Evolutionary conservation across 805 yeast genomes (phyloP).

Genomic region (Maudiozyma turicensis): DNA sequence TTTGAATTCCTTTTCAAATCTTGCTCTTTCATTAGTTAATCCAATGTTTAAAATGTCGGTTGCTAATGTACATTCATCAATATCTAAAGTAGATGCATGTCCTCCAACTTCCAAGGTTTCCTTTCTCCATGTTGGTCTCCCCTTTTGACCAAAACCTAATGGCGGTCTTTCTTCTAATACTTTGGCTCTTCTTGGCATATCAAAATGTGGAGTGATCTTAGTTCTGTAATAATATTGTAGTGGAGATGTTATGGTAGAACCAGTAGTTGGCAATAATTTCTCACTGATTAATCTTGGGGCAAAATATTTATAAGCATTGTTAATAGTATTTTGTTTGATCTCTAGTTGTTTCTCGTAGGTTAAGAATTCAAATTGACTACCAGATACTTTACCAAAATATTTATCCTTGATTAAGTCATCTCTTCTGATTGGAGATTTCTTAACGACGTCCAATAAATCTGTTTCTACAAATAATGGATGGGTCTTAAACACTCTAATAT

Average conservation of each 20-base stretch:
- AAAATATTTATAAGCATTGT: conserved; percentile 70
- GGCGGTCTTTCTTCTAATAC: conserved; percentile 45
- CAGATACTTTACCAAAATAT: conserved; percentile 89
- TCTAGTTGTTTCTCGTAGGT: conserved; percentile 62
- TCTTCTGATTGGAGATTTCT: conserved; percentile 38
- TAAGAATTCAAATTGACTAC: conserved; percentile 85
- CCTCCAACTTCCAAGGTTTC: conserved; percentile 42
- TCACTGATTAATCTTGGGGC: conserved; percentile 44
- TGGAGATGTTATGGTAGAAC: conserved; percentile 68
- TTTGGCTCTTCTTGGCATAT: conserved; percentile 51
- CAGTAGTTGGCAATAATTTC: conserved; percentile 48
- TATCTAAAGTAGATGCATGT: conserved; percentile 61
- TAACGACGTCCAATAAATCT: conserved; percentile 50
- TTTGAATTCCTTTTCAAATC: conserved; percentile 38
- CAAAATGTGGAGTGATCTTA: conserved; percentile 92
- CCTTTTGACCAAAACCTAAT: conserved; percentile 84
- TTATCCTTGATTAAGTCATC: conserved; percentile 52
- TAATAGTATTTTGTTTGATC: conserved; percentile 65
- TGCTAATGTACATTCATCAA: conserved; percentile 90
- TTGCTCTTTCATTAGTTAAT: conserved; percentile 54
- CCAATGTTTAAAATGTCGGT: conserved; percentile 71
- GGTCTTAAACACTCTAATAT: conserved; percentile 64
- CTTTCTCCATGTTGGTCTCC: conserved; percentile 61
- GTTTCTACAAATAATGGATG: conserved; percentile 67
- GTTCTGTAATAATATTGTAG: conserved; percentile 71